phyloP scores from a whole-genome alignment of 2,329 filamentous ascomycete genomes.

The Teratosphaeria gauchensis region DNA sequence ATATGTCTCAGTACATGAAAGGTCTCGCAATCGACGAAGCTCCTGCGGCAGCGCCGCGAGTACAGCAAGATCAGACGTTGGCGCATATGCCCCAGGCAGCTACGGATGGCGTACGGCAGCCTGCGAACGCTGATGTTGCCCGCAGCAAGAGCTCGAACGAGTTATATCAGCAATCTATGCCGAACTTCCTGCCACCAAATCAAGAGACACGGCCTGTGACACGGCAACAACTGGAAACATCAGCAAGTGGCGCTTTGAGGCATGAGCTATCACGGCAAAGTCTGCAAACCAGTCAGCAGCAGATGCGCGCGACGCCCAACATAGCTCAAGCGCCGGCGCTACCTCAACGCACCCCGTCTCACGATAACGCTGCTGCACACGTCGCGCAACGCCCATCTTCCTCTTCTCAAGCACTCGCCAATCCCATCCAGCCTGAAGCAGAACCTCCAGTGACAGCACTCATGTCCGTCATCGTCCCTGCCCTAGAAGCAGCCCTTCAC shows the following conservation, averaged over 20 bases:
- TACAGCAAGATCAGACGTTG: slow-evolving; percentile 6
- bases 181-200: slow-evolving; percentile 17
- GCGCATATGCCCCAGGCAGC: not conserved
- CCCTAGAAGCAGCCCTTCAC: slow-evolving; percentile 81
- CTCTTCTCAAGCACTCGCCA: slow-evolving; percentile 11
- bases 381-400: not conserved
- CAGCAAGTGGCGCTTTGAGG: not conserved
- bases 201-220: not conserved
- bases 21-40: slow-evolving; percentile 24
- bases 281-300: not conserved
- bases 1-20: slow-evolving; percentile 32
- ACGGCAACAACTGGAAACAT: not conserved
- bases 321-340: not conserved
- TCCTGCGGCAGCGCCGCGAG: slow-evolving; percentile 16
- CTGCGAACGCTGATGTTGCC: slow-evolving; percentile 5
- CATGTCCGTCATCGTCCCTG: slow-evolving; percentile 84
- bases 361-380: slow-evolving; percentile 1
- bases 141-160: slow-evolving; percentile 13
- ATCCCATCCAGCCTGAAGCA: slow-evolving; percentile 17
- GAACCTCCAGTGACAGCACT: slow-evolving; percentile 60
- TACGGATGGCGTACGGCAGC: not conserved
- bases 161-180: slow-evolving; percentile 25
- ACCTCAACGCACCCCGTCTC: slow-evolving; percentile 4
- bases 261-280: not conserved
- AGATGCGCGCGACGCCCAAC: not conserved